These are phyloP conservation scores for Alternaria sp. DNA, from an alignment of 2,329 filamentous ascomycete species.

Conservation along the genomic window DNA sequence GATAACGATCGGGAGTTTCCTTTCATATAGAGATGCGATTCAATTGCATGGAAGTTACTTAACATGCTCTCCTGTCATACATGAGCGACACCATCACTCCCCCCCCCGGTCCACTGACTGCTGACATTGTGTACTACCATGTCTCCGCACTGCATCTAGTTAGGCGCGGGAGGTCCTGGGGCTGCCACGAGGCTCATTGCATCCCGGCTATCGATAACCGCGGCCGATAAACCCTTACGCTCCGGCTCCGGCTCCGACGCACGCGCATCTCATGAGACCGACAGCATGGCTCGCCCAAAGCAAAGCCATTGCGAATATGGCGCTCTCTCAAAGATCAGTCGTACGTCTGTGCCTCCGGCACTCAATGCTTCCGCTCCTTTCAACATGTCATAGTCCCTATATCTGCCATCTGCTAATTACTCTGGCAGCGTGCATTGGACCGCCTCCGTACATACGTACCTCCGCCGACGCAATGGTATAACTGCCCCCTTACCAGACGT, in stretches of 20 bases:
- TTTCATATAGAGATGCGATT: slow-evolving; percentile 50
- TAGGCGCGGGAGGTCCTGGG: slow-evolving; percentile 10
- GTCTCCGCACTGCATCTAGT: slow-evolving; percentile 1
- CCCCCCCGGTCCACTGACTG: not conserved
- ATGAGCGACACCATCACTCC: not conserved
- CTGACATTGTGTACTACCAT: not conserved
- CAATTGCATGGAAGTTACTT: slow-evolving; percentile 47
- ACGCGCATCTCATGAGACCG: slow-evolving; percentile 31
- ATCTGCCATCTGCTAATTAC: slow-evolving; percentile 20
- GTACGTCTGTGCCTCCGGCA: slow-evolving; percentile 27
- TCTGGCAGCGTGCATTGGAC: slow-evolving; percentile 59
- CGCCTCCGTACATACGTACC: slow-evolving; percentile 65
- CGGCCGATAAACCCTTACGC: slow-evolving; percentile 34
- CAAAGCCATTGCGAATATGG: slow-evolving; percentile 39
- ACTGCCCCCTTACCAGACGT: slow-evolving; percentile 68
- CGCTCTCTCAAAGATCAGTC: slow-evolving; percentile 43
- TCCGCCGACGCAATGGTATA: slow-evolving; percentile 65
- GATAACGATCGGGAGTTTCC: slow-evolving; percentile 53
- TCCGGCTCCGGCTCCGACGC: slow-evolving; percentile 10
- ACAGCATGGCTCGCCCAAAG: slow-evolving; percentile 46
- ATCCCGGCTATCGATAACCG: slow-evolving; percentile 32
- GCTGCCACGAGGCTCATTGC: slow-evolving; percentile 13
- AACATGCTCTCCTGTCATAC: slow-evolving; percentile 13
- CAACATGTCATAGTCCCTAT: not conserved
- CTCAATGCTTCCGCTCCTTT: not conserved